Conservation (phyloP, 371 early-diverging fungal species). For the Catenaria anguillulae region DNA sequence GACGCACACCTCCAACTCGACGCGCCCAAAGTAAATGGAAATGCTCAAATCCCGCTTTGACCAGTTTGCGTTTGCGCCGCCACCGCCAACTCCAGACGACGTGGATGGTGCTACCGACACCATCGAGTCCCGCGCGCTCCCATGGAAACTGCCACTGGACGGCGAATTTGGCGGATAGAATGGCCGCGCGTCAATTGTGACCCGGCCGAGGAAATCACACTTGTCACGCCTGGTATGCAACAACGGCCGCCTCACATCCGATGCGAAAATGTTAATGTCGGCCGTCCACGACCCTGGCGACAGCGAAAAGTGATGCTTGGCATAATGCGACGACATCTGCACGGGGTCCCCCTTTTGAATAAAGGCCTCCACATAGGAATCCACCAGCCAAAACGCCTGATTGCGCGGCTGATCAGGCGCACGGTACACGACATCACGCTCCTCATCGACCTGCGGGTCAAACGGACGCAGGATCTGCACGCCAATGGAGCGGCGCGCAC, state of each 20-base stretch:
- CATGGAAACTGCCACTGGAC: neutral
- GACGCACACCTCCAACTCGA: slow-evolving; percentile 3
- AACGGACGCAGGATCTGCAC: slow-evolving; percentile 3
- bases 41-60: neutral
- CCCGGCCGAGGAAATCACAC: slow-evolving; percentile 1
- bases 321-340: neutral
- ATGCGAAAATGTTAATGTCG: slow-evolving; percentile 1
- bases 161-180: too few species aligned
- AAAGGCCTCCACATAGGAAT: slow-evolving; percentile 2
- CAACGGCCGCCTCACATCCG: neutral
- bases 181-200: neutral
- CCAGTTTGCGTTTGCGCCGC: neutral
- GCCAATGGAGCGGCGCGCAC: slow-evolving; percentile 1
- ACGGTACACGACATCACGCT: neutral
- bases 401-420: neutral
- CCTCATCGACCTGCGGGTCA: neutral
- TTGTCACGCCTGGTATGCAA: slow-evolving; percentile 2
- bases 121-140: neutral
- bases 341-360: neutral
- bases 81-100: too few species aligned
- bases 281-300: slow-evolving; percentile 1
- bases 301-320: neutral
- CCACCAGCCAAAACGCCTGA: neutral
- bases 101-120: neutral
- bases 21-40: neutral